These are phyloP conservation scores for Phragmites australis DNA, from an alignment of 176 grass and related monocot species.

Conservation along the genomic window DNA sequence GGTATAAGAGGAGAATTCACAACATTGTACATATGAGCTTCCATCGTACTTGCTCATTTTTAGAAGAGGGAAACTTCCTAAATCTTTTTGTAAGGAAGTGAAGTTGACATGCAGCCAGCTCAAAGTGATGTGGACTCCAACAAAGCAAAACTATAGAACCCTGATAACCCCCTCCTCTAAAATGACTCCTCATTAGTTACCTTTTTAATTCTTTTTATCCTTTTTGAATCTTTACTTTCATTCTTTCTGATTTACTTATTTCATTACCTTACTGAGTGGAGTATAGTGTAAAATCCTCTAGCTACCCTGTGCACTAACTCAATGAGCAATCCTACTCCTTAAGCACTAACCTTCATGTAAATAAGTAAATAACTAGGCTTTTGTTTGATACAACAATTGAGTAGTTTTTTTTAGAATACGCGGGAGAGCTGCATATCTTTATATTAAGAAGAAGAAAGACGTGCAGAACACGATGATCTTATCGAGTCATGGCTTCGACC, in stretches of 20 bases:
- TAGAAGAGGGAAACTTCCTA: slow-evolving; percentile 12
- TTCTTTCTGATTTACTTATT: slow-evolving; percentile 4
- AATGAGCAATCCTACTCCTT: slow-evolving; percentile 36
- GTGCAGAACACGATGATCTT: too few relatives aligned
- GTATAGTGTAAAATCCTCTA: slow-evolving; percentile 13
- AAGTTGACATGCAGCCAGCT: slow-evolving; percentile 40
- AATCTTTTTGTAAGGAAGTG: background rate
- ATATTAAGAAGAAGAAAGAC: too few relatives aligned
- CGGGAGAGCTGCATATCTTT: too few relatives aligned
- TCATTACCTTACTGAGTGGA: slow-evolving; percentile 29
- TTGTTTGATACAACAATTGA: background rate
- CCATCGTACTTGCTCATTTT: background rate
- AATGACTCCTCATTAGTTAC: background rate
- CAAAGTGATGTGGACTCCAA: slow-evolving; percentile 51
- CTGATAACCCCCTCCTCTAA: slow-evolving; percentile 1
- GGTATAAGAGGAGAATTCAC: background rate
- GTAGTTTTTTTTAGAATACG: too few relatives aligned
- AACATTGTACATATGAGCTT: background rate
- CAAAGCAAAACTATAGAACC: background rate
- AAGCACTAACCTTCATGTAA: slow-evolving; percentile 36
- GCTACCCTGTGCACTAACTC: slow-evolving; percentile 3
- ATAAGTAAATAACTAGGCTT: background rate
- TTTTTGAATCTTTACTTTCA: slow-evolving; percentile 39
- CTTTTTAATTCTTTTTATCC: background rate
- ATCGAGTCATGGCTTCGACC: too few relatives aligned